phyloP scores from a whole-genome alignment of 257 asterid species.

The Agastache rugosa region DNA sequence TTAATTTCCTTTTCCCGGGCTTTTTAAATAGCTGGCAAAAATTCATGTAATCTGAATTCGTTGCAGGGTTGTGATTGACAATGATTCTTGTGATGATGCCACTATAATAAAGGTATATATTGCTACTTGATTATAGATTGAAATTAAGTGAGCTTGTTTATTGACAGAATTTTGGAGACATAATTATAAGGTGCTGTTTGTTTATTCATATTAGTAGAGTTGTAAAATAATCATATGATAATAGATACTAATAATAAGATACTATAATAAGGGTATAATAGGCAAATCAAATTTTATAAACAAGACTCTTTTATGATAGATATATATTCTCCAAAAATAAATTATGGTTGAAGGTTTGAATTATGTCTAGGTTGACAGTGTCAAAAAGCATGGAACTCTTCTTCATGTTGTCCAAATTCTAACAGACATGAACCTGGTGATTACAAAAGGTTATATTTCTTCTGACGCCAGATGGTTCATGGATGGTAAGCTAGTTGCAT shows the following conservation, averaged over 20 bases:
- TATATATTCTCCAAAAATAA: background rate
- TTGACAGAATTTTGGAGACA: background rate
- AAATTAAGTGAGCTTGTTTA: conserved; percentile 8
- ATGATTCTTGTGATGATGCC: conserved; percentile 63
- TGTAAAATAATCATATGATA: too few relatives aligned
- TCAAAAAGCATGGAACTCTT: conserved; percentile 73
- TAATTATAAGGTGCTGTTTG: conserved; percentile 18
- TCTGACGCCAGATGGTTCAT: conserved; percentile 90
- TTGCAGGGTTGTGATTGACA: conserved; percentile 78
- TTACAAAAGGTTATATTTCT: conserved; percentile 75
- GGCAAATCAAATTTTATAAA: too few relatives aligned
- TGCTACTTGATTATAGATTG: background rate
- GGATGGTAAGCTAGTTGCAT: conserved; percentile 59
- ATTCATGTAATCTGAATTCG: background rate
- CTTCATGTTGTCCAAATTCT: conserved; percentile 81
- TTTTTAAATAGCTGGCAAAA: background rate
- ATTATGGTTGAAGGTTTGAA: background rate
- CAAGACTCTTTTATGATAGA: too few relatives aligned
- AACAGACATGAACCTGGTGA: conserved; percentile 73
- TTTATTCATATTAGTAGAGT: background rate
- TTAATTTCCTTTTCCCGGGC: background rate
- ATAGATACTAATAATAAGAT: too few relatives aligned
- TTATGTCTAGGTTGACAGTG: conserved; percentile 67
- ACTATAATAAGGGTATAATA: too few relatives aligned
- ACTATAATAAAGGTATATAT: conserved; percentile 64